A percentile compares a stretch with the other conserved stretches of the same genome.
Conservation (phyloP, 441 rosid species). For the Francoa sonchifolia region DNA sequence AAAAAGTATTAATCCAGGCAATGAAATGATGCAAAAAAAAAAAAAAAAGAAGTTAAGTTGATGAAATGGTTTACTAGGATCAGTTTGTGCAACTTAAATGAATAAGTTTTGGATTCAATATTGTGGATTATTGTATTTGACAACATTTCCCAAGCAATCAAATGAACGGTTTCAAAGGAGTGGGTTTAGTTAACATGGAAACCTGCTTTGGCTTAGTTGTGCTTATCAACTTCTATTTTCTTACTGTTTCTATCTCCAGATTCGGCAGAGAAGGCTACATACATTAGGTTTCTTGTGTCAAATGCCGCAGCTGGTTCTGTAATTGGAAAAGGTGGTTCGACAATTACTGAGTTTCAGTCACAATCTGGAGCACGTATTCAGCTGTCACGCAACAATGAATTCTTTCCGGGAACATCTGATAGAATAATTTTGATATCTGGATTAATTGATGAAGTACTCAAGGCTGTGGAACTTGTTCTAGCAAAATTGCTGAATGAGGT, state of each 20-base stretch:
- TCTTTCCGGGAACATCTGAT: slow-evolving; percentile 86
- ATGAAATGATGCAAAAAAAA: no score
- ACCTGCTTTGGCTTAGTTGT: no score
- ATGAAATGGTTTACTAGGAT: no score
- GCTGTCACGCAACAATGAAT: slow-evolving; percentile 82
- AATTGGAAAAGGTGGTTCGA: slow-evolving; percentile 97
- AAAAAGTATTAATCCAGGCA: no score
- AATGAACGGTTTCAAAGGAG: no score
- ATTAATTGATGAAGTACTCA: slow-evolving; percentile 52
- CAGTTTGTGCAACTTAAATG: no score
- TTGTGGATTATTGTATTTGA: no score
- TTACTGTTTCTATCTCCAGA: slow-evolving; percentile 27
- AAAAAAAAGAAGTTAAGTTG: no score
- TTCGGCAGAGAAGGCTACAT: slow-evolving; percentile 63
- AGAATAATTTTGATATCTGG: slow-evolving; percentile 88
- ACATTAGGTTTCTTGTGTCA: slow-evolving; percentile 81
- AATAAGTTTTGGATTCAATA: no score
- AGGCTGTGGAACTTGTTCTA: slow-evolving; percentile 75
- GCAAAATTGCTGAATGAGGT: slow-evolving; percentile 84
- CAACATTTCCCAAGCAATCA: no score
- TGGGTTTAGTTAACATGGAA: no score
- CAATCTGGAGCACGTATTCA: slow-evolving; percentile 92
- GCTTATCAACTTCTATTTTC: not conserved
- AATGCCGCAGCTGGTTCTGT: slow-evolving; percentile 98
- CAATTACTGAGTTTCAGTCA: slow-evolving; percentile 81